A percentile compares a stretch with the other conserved stretches of the same genome.
Conservation (phyloP, 768 basidiomycete species). For the Tylopilus intermedius region DNA sequence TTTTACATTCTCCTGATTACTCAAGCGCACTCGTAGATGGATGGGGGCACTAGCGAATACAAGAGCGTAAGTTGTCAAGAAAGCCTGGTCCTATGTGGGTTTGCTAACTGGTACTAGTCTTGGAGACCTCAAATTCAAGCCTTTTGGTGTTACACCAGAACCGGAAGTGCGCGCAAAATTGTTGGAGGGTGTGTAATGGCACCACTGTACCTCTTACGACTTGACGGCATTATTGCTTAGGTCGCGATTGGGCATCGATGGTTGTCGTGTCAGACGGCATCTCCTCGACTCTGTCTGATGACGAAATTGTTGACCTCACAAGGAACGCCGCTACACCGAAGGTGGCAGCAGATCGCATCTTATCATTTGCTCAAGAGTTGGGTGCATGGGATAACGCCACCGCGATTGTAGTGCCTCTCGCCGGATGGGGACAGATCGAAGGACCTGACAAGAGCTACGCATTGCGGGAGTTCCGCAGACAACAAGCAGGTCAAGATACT, state of each 20-base stretch:
- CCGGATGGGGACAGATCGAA: constrained; percentile 81
- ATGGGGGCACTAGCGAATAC: constrained; percentile 95
- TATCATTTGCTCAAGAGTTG: constrained; percentile 83
- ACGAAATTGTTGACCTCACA: constrained; percentile 89
- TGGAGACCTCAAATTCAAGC: constrained; percentile 86
- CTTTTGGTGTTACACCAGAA: constrained; percentile 88
- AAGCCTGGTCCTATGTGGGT: not conserved
- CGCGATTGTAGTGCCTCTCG: constrained; percentile 83
- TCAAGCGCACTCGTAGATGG: constrained; percentile 51
- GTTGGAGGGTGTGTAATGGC: constrained; percentile 53
- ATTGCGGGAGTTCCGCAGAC: constrained; percentile 72
- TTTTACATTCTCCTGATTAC: not conserved
- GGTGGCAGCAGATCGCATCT: constrained; percentile 74
- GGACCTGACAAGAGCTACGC: constrained; percentile 81
- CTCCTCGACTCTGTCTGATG: constrained; percentile 85
- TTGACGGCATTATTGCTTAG: constrained; percentile 36
- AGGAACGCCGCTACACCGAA: constrained; percentile 67
- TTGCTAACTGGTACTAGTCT: constrained; percentile 43
- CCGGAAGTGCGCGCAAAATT: constrained; percentile 79
- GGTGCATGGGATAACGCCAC: constrained; percentile 86
- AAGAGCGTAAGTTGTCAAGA: constrained; percentile 53
- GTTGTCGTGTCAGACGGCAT: constrained; percentile 92
- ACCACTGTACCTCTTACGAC: not conserved
- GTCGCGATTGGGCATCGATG: constrained; percentile 79
- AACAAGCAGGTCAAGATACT: constrained; percentile 49